Evolutionary conservation across 1,139 yeast genomes (phyloP).

Genomic region (Yamadazyma dushanensis): DNA sequence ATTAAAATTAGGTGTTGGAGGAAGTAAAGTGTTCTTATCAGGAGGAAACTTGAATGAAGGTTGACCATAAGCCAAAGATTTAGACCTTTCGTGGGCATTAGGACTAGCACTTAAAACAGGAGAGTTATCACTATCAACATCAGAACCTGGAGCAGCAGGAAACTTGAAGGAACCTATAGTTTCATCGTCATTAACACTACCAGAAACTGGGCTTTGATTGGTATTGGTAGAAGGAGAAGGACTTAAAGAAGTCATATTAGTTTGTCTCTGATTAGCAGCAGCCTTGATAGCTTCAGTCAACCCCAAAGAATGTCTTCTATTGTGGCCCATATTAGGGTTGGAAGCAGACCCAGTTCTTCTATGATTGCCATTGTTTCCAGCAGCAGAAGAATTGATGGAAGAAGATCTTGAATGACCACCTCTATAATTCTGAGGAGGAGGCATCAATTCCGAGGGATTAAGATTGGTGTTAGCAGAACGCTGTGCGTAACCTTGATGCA

Average conservation of each 20-base stretch:
- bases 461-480: background rate
- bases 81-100: slow-evolving; percentile 31
- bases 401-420: slow-evolving; percentile 42
- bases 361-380: slow-evolving; percentile 19
- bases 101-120: slow-evolving; percentile 21
- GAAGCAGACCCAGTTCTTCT: slow-evolving; percentile 40
- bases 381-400: slow-evolving; percentile 13
- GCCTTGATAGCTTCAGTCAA: slow-evolving; percentile 95
- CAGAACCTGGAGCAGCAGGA: slow-evolving; percentile 26
- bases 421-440: slow-evolving; percentile 24
- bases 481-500: slow-evolving; percentile 16
- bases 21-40: slow-evolving; percentile 33
- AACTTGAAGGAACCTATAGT: slow-evolving; percentile 34
- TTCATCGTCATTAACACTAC: slow-evolving; percentile 19
- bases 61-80: slow-evolving; percentile 46
- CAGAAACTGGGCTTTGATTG: slow-evolving; percentile 5
- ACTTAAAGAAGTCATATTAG: slow-evolving; percentile 37
- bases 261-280: slow-evolving; percentile 83
- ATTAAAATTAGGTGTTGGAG: slow-evolving; percentile 49
- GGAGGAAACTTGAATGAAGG: slow-evolving; percentile 48
- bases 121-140: slow-evolving; percentile 16
- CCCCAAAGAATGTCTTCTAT: slow-evolving; percentile 89
- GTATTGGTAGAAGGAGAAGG: slow-evolving; percentile 27
- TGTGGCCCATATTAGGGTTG: slow-evolving; percentile 57
- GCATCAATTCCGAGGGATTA: slow-evolving; percentile 21